phyloP scores from a whole-genome alignment of 2,329 filamentous ascomycete species.

The Diaporthe helianthi region DNA sequence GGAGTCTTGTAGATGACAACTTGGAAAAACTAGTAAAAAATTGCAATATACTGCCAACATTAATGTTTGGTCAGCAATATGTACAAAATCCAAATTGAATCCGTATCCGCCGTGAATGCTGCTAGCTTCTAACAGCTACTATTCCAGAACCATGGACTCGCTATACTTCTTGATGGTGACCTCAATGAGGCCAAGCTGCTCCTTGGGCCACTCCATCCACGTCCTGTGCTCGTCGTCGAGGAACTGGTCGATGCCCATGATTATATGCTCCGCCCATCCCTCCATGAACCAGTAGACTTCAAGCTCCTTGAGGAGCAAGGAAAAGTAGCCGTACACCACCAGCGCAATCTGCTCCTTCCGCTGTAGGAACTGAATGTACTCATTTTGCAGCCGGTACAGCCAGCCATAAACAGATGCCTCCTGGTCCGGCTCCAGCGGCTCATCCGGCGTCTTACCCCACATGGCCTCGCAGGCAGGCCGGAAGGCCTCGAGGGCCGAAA shows the following conservation, averaged over 20 bases:
- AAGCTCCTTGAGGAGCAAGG: not conserved
- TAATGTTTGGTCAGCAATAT: no score
- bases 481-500: not conserved
- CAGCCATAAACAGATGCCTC: not conserved
- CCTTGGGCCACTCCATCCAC: slow-evolving; percentile 17
- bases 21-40: no score
- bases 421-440: not conserved
- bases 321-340: not conserved
- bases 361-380: not conserved
- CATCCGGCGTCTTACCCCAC: slow-evolving; percentile 5
- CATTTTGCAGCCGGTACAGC: not conserved
- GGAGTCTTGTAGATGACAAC: no score
- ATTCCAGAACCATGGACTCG: not conserved
- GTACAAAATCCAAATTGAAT: no score
- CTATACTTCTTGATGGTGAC: not conserved
- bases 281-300: slow-evolving; percentile 5
- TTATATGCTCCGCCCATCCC: slow-evolving; percentile 7
- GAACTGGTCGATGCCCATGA: not conserved
- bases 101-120: no score
- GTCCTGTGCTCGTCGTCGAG: not conserved
- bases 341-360: slow-evolving; percentile 11
- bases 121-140: not conserved
- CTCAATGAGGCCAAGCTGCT: not conserved
- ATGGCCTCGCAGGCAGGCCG: not conserved
- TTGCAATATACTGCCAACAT: no score